These are phyloP conservation scores for Malassezia cuniculi DNA, from an alignment of 1,284 basidiomycete genomes.

Conservation along the genomic window DNA sequence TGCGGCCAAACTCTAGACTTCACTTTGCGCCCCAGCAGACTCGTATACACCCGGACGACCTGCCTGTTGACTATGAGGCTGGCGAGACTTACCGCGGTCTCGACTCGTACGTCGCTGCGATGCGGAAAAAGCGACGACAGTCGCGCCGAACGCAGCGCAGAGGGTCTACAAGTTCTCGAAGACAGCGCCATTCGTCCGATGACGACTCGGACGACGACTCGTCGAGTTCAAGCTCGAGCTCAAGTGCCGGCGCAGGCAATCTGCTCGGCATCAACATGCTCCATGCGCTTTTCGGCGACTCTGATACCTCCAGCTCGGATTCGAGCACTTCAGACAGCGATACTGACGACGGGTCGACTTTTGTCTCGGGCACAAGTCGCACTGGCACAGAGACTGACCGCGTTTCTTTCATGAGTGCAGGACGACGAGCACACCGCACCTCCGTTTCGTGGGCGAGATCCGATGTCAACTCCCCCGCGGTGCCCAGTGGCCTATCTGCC, in stretches of 20 bases:
- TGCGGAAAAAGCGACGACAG: conserved; percentile 15
- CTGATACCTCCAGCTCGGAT: conserved; percentile 19
- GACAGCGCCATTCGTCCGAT: not conserved
- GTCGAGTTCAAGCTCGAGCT: conserved; percentile 16
- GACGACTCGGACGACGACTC: conserved; percentile 3
- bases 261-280: conserved; percentile 26
- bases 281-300: conserved; percentile 39
- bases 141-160: conserved; percentile 1
- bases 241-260: conserved; percentile 11
- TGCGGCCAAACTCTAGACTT: conserved; percentile 19
- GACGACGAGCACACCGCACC: too few relatives aligned
- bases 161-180: not conserved
- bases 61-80: conserved; percentile 30
- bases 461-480: too few relatives aligned
- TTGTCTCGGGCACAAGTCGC: conserved; percentile 1
- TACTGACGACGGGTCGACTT: conserved; percentile 14
- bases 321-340: conserved; percentile 13
- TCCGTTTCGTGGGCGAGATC: too few relatives aligned
- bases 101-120: conserved; percentile 31
- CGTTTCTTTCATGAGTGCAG: too few relatives aligned
- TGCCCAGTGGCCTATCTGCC: too few relatives aligned
- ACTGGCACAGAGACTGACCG: too few relatives aligned
- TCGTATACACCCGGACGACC: conserved; percentile 30
- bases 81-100: conserved; percentile 38
- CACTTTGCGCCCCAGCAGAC: conserved; percentile 36